Base-by-base conservation (phyloP, 1,284 basidiomycete genomes). In the Austroboletus sp. region DNA sequence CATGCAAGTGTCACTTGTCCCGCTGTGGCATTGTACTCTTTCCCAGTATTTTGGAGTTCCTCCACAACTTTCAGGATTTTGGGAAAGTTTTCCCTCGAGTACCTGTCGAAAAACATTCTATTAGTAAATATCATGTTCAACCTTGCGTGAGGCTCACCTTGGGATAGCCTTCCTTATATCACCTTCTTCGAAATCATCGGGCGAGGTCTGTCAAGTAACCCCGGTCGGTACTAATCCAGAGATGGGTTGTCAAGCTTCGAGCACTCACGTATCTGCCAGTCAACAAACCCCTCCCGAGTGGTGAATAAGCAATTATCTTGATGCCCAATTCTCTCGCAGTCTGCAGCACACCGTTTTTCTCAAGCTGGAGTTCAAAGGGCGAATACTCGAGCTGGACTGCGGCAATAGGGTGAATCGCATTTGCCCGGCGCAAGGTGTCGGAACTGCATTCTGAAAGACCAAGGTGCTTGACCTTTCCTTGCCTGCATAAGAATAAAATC, bases 1-100 rank as follows among this genome's bases (percentile, higher is more conserved):
- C 75, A 78, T 0, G 75, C 73, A 3, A 78, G 61, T 0, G 64
- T 53, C 7, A 77, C 58, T 55, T 78, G 75, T 2, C 72, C 67
- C 0, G 70, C 50, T 0, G 72, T 73, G 3, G 63, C 60, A 3
- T 53, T 48, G 45, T 68, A 62, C 44, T 51, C 50, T 15, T 59
- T 50, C 1, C 68, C 70, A 17, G 71, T 47, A 8, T 46, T 40
- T 10, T 57, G 53, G 7, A 76, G 45, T 25, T 61, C 60, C 2
- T 71, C 62, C 3, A 62, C 70, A 3, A 77, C 51, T 13, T 63
- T 56, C 41, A 74, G 54, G 44, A 77, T 72, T 45, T 68, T 66
- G 0, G 61, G 62, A 35, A 75, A 71, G 53, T 76, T 73, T 46
- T 72, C 58, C 41, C 55, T 48, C 6, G 56, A 60, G 48, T 36